Evolutionary conservation across 2,329 filamentous ascomycete genomes (phyloP).

Genomic region (Pyrenophora seminiperda): DNA sequence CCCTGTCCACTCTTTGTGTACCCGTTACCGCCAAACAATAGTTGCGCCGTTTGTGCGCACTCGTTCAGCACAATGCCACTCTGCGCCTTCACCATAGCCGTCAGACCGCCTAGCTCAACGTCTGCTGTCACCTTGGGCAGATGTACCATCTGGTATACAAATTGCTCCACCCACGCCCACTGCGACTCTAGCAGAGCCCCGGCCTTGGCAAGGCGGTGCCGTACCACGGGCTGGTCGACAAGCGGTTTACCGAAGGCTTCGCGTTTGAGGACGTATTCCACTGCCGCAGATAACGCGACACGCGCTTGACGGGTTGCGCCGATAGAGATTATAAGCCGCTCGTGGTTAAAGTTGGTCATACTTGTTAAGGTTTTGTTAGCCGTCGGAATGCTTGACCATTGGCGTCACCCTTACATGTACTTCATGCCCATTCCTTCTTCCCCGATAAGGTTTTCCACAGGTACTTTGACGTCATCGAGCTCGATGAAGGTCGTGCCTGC

Average conservation of each 20-base stretch:
- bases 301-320: conserved; percentile 66
- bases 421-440: conserved; percentile 73
- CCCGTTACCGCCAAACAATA: conserved; percentile 76
- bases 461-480: conserved; percentile 75
- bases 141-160: conserved; percentile 70
- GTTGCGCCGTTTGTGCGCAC: conserved; percentile 69
- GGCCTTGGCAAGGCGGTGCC: conserved; percentile 72
- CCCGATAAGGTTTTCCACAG: conserved; percentile 71
- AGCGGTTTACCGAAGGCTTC: conserved; percentile 71
- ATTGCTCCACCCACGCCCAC: conserved; percentile 74
- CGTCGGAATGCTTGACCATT: not conserved
- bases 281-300: conserved; percentile 64
- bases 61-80: conserved; percentile 73
- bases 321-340: conserved; percentile 70
- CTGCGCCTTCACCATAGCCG: conserved; percentile 74
- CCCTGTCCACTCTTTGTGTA: conserved; percentile 73
- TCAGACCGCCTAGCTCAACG: conserved; percentile 70
- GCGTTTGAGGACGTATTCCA: conserved; percentile 67
- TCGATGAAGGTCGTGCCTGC: conserved; percentile 77
- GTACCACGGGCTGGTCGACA: conserved; percentile 75
- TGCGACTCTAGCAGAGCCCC: conserved; percentile 71
- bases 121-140: conserved; percentile 65
- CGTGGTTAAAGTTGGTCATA: conserved; percentile 82
- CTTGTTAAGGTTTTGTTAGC: conserved; percentile 6
- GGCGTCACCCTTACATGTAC: conserved; percentile 55